phyloP scores from a whole-genome alignment of 495 filamentous ascomycete genomes.

The Geopyxis carbonaria region DNA sequence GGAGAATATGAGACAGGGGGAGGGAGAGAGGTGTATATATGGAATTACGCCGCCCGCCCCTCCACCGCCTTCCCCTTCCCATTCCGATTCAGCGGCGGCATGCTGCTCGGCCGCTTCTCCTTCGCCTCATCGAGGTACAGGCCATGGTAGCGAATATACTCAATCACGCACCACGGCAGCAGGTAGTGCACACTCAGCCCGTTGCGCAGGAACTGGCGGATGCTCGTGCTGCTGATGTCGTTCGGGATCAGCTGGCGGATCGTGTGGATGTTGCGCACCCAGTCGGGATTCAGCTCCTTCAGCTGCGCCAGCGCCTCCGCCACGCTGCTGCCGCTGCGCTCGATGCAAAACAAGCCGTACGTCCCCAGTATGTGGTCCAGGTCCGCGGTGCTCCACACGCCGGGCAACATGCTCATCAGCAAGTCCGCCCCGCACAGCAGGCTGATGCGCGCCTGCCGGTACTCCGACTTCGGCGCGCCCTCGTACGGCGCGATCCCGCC shows the following conservation, averaged over 20 bases:
- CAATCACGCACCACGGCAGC: conserved; percentile 35
- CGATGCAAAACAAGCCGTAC: conserved; percentile 78
- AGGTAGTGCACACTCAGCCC: conserved; percentile 54
- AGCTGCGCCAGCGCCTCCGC: conserved; percentile 62
- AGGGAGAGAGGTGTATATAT: no score
- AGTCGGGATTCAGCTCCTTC: conserved; percentile 34
- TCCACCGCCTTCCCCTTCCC: conserved; percentile 8
- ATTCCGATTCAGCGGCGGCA: conserved; percentile 12
- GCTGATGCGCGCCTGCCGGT: conserved; percentile 44
- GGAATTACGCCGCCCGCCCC: background rate
- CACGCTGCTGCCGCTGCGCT: conserved; percentile 77
- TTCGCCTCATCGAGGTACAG: conserved; percentile 45
- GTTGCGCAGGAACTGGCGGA: conserved; percentile 62
- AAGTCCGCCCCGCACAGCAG: conserved; percentile 70
- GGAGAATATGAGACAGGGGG: no score
- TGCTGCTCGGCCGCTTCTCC: conserved; percentile 16
- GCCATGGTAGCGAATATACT: conserved; percentile 60
- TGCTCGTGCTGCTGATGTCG: conserved; percentile 78
- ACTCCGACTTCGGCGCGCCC: conserved; percentile 34
- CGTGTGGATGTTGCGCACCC: conserved; percentile 58
- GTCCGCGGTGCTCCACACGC: conserved; percentile 69
- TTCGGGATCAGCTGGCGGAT: conserved; percentile 83
- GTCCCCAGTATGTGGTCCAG: conserved; percentile 71
- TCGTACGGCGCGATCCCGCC: conserved; percentile 52
- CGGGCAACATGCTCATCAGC: conserved; percentile 63